Conservation (phyloP, 73 alveolate species). For the Stentor roeselii region DNA sequence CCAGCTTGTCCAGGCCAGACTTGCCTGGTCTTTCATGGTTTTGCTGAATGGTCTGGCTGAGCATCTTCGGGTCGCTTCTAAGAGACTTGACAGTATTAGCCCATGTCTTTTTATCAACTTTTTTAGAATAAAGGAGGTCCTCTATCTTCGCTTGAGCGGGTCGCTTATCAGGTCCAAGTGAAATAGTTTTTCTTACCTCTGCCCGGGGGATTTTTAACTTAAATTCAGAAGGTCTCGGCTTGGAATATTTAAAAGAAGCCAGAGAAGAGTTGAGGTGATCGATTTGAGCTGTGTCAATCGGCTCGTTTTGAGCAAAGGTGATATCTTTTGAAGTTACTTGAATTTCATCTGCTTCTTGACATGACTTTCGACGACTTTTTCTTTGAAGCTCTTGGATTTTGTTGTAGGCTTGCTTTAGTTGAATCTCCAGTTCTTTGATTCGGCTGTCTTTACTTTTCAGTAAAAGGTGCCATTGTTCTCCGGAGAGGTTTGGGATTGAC, state of each 20-base stretch:
- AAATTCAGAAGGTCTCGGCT: neutral
- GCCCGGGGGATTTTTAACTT: neutral
- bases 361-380: neutral
- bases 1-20: neutral
- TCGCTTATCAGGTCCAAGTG: neutral
- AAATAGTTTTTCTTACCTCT: too few relatives aligned
- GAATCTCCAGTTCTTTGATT: neutral
- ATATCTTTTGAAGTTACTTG: neutral
- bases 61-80: neutral
- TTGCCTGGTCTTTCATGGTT: too few relatives aligned
- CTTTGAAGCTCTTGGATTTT: neutral
- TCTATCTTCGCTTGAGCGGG: neutral
- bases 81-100: neutral
- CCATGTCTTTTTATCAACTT: neutral
- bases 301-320: neutral
- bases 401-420: neutral
- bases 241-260: neutral
- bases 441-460: neutral
- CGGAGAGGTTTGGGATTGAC: too few relatives aligned
- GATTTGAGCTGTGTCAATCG: neutral
- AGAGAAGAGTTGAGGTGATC: neutral
- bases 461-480: too few relatives aligned
- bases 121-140: neutral
- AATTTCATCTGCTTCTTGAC: neutral
- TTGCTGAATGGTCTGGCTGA: neutral